Percentiles rank a stretch among this genome's conserved stretches.
phyloP scores from a whole-genome alignment of 306 rosid genomes.

The Alnus rubra region DNA sequence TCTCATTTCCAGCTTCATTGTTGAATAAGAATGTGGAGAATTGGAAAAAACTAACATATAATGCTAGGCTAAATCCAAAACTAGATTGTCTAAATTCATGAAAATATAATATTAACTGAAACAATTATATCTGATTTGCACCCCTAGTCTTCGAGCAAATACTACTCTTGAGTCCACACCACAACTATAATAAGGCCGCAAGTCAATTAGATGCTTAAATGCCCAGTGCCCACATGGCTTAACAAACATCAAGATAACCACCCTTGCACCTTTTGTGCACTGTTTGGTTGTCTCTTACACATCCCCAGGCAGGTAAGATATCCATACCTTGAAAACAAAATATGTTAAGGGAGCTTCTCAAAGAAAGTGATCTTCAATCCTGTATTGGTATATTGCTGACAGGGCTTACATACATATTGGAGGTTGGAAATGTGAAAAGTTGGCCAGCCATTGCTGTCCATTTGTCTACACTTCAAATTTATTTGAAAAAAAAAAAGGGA shows the following conservation, averaged over 20 bases:
- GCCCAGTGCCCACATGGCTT: neutral
- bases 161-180: neutral
- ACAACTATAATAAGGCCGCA: neutral
- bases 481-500: neutral
- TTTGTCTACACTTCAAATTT: neutral
- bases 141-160: neutral
- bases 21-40: neutral
- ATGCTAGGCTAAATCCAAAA: neutral
- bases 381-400: neutral
- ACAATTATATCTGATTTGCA: neutral
- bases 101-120: neutral
- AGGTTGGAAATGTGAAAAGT: neutral
- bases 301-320: neutral
- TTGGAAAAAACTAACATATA: neutral
- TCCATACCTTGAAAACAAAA: no score
- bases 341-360: neutral
- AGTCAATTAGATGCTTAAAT: neutral
- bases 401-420: neutral
- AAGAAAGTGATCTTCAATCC: neutral
- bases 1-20: neutral
- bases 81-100: neutral
- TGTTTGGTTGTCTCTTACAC: neutral
- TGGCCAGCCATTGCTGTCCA: neutral
- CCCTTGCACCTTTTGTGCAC: neutral
- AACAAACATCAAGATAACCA: neutral